Conservation (phyloP, 2,329 filamentous ascomycete species). For the Aspergillus costaricaensis region DNA sequence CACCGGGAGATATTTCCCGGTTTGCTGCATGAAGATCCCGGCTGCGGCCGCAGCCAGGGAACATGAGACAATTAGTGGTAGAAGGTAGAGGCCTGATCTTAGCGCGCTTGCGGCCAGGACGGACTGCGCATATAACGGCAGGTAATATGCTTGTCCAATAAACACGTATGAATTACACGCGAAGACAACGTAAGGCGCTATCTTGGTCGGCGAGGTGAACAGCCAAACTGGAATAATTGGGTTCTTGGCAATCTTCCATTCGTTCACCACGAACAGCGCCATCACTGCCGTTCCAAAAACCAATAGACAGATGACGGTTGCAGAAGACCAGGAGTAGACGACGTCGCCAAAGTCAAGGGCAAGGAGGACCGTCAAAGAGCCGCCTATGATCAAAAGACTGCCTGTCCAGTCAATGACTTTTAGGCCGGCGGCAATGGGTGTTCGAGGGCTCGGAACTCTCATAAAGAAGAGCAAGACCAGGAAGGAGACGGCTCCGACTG, state of each 20-base stretch:
- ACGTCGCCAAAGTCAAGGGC: constrained; percentile 57
- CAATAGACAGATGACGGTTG: constrained; percentile 57
- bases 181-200: constrained; percentile 54
- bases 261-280: too few species aligned
- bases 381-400: constrained; percentile 50
- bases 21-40: constrained; percentile 52
- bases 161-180: constrained; percentile 50
- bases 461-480: constrained; percentile 51
- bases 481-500: constrained; percentile 51
- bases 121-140: constrained; percentile 74
- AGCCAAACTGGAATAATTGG: constrained; percentile 67
- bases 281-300: constrained; percentile 44
- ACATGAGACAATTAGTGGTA: constrained; percentile 58
- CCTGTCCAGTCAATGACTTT: constrained; percentile 58
- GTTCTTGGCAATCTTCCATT: constrained; percentile 33
- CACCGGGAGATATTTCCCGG: constrained; percentile 50
- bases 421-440: constrained; percentile 49
- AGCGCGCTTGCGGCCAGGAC: constrained; percentile 63
- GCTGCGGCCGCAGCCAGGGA: constrained; percentile 46
- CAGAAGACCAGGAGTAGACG: constrained; percentile 53
- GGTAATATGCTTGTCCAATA: constrained; percentile 63
- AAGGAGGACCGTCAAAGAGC: constrained; percentile 54
- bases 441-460: constrained; percentile 58
- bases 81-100: constrained; percentile 56
- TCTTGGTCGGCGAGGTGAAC: constrained; percentile 57